Conservation (phyloP, 2,329 filamentous ascomycete genomes). For the Pseudocercospora fuligena region DNA sequence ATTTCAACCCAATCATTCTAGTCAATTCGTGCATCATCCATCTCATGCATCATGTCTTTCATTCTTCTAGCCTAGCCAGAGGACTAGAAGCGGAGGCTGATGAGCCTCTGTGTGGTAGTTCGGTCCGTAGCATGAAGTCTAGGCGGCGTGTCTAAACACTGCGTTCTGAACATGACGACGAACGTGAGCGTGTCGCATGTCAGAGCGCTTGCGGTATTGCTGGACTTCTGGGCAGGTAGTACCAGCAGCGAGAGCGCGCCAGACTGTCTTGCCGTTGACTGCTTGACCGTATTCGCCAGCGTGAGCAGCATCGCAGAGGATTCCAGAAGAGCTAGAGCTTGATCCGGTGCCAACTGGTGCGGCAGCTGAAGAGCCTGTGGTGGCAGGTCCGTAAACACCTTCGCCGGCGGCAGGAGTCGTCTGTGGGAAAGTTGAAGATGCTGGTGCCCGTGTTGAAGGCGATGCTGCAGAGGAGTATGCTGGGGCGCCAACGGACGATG, state of each 20-base stretch:
- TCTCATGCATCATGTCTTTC: constrained; percentile 4
- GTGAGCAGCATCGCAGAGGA: constrained; percentile 45
- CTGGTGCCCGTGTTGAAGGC: neutral
- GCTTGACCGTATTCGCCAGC: constrained; percentile 49
- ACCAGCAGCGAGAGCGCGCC: constrained; percentile 50
- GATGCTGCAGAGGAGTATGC: neutral
- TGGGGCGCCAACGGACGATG: neutral
- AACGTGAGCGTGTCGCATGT: constrained; percentile 18
- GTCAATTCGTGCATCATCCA: neutral
- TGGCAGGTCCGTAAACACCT: neutral
- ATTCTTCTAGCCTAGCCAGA: neutral
- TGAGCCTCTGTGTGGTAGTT: constrained; percentile 9
- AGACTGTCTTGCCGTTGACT: constrained; percentile 48
- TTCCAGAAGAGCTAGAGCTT: constrained; percentile 30
- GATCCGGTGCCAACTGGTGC: constrained; percentile 19
- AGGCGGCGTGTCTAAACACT: neutral
- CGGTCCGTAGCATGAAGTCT: neutral
- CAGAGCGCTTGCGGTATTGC: constrained; percentile 41
- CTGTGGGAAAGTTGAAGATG: neutral
- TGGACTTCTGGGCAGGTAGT: constrained; percentile 44
- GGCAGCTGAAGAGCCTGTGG: neutral
- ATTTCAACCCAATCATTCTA: neutral
- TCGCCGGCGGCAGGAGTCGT: neutral
- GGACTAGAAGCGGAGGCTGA: constrained; percentile 7
- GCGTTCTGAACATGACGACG: constrained; percentile 22